A percentile compares a stretch with the other conserved stretches of the same genome.
Conservation (phyloP, 768 basidiomycete species). For the Ramaria sp. region DNA sequence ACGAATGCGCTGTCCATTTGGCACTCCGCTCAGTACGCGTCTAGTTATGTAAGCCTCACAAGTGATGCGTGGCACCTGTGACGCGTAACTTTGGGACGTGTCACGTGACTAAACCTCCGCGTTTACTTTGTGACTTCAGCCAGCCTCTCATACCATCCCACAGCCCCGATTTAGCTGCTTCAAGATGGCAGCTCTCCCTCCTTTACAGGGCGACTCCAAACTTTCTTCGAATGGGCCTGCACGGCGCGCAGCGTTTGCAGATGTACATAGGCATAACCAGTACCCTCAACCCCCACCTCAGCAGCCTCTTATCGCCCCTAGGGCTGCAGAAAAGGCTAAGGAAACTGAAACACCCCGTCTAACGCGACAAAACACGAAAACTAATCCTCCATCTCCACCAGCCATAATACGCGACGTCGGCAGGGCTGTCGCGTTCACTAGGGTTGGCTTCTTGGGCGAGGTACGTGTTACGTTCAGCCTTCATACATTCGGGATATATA, state of each 20-base stretch:
- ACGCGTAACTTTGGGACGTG: not conserved
- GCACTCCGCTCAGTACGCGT: no score
- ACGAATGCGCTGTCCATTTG: no score
- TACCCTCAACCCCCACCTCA: not conserved
- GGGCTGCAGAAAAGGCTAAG: constrained; percentile 27
- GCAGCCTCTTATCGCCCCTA: not conserved
- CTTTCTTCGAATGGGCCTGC: not conserved
- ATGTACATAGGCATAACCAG: constrained; percentile 7
- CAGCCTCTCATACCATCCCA: not conserved
- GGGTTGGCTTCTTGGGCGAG: constrained; percentile 85
- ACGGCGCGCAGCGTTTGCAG: constrained; percentile 3
- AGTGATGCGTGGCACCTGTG: not conserved
- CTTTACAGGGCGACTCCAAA: not conserved
- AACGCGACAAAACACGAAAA: constrained; percentile 74
- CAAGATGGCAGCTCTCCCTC: constrained; percentile 6
- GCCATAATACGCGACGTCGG: constrained; percentile 60
- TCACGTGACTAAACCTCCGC: not conserved
- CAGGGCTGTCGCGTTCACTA: constrained; percentile 44
- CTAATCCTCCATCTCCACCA: constrained; percentile 72
- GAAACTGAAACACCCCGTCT: constrained; percentile 52
- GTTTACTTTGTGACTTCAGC: not conserved
- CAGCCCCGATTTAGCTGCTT: not conserved
- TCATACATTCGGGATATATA: not conserved
- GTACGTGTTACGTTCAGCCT: constrained; percentile 31
- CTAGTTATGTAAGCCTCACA: not conserved